Conservation (phyloP, 2,329 filamentous ascomycete species). For the Xylariaceae sp. region DNA sequence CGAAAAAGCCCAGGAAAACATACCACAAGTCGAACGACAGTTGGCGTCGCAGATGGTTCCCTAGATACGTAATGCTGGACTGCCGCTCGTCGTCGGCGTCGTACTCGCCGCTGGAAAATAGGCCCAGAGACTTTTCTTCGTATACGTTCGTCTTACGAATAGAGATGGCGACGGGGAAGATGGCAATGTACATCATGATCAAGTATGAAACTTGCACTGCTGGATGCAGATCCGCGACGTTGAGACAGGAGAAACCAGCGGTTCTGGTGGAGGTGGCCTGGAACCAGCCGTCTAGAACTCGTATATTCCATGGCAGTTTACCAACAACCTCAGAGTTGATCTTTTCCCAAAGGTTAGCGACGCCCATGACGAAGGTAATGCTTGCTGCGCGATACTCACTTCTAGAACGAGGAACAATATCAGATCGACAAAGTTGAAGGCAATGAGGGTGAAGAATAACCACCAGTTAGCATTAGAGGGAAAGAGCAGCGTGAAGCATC, state of each 20-base stretch:
- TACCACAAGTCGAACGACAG: constrained; percentile 98
- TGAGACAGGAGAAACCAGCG: constrained; percentile 81
- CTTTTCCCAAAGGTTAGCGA: constrained; percentile 36
- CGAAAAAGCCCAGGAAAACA: constrained; percentile 87
- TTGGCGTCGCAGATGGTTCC: constrained; percentile 84
- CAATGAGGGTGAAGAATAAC: constrained; percentile 79
- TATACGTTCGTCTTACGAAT: constrained; percentile 94
- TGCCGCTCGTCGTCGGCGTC: constrained; percentile 48
- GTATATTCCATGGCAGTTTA: constrained; percentile 62
- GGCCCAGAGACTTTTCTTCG: constrained; percentile 79
- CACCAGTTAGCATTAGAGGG: constrained; percentile 90
- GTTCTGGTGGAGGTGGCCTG: constrained; percentile 87
- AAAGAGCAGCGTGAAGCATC: constrained; percentile 93
- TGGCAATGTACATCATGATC: constrained; percentile 99
- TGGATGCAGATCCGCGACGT: constrained; percentile 72
- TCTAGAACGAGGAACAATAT: constrained; percentile 92
- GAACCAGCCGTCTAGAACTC: constrained; percentile 82
- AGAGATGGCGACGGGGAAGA: constrained; percentile 93
- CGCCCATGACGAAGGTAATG: not conserved
- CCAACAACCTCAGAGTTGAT: constrained; percentile 67
- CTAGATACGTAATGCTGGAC: constrained; percentile 73
- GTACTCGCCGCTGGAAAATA: constrained; percentile 52
- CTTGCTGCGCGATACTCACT: constrained; percentile 44
- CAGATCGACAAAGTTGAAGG: constrained; percentile 78
- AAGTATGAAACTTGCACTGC: constrained; percentile 91